Conservation (phyloP, 768 basidiomycete species). For the Coprinopsis marcescibilis region DNA sequence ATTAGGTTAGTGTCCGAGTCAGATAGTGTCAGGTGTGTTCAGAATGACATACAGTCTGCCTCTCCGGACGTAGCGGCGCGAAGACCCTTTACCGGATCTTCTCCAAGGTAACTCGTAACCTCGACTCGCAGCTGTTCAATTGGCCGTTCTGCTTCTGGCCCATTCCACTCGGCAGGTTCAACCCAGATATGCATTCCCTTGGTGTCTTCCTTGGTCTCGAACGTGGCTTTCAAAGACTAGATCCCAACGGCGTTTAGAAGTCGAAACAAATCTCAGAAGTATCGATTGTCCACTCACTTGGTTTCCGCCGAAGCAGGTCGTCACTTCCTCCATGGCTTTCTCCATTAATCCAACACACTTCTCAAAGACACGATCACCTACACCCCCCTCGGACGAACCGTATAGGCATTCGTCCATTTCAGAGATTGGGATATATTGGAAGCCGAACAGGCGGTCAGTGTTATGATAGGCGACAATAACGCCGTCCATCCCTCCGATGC, state of each 20-base stretch:
- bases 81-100: slow-evolving; percentile 31
- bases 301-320: slow-evolving; percentile 54
- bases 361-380: slow-evolving; percentile 72
- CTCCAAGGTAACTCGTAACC: slow-evolving; percentile 34
- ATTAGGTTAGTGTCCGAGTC: too few relatives aligned
- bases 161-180: slow-evolving; percentile 50
- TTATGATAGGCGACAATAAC: slow-evolving; percentile 88
- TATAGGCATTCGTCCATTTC: slow-evolving; percentile 86
- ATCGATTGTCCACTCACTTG: slow-evolving; percentile 39
- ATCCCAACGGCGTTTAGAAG: slow-evolving; percentile 1
- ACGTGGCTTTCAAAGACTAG: slow-evolving; percentile 54
- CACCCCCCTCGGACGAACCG: slow-evolving; percentile 39
- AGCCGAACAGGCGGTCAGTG: slow-evolving; percentile 81
- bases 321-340: slow-evolving; percentile 50
- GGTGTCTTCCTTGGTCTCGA: slow-evolving; percentile 46
- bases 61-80: slow-evolving; percentile 24
- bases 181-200: slow-evolving; percentile 58
- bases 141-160: slow-evolving; percentile 31
- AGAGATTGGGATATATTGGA: slow-evolving; percentile 83
- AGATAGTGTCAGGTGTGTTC: neutral
- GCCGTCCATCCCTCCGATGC: slow-evolving; percentile 97
- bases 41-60: slow-evolving; percentile 23
- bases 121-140: slow-evolving; percentile 45
- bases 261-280: neutral
- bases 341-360: slow-evolving; percentile 73